Evolutionary conservation across 2,329 filamentous ascomycete genomes (phyloP), one percentile per base, ranked within the genome.

Genomic region (Fonsecaea multimorphosa): DNA sequence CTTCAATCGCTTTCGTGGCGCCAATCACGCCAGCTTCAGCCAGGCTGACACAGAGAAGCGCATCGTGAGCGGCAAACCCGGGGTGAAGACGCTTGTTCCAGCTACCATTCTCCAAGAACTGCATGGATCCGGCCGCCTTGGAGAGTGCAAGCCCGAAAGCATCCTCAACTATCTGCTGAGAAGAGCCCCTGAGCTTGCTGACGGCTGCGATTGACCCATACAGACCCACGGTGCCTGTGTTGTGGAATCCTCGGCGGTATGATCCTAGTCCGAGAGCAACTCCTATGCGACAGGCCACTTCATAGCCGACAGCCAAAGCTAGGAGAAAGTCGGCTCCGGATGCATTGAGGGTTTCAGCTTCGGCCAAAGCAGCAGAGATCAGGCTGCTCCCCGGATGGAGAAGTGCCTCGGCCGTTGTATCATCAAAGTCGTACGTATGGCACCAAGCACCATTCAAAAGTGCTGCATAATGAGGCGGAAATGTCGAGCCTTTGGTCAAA

Each of bases 381-480:
- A 77, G 72, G 0, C 77, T 77, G 0, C 76, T 74, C 34, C 80
- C 79, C 0, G 78, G 75, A 67, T 81, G 79, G 9, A 81, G 70
- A 12, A 77, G 76, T 0, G 76, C 78, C 2, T 73, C 68, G 2
- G 78, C 77, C 62, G 78, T 76, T 2, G 79, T 81, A 66, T 82
- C 79, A 66, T 81, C 80, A 69, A 80, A 81, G 67, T 81, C 80
- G 53, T 79, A 72, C 1, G 76, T 77, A 70, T 81, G 80, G 2
- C 75, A 76, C 32, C 79, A 76, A 1, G 78, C 74, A 5, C 76
- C 78, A 59, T 81, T 81, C 22, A 81, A 68, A 6, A 81, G 72
- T 0, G 74, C 77, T 3, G 79, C 79, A 54, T 77, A 77, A n/a
- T 78, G 78, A 7, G 75, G 75, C n/a, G 54, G 57, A 36, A 58